Base-by-base conservation (phyloP, 2,329 filamentous ascomycete genomes). In the Monilinia laxa region DNA sequence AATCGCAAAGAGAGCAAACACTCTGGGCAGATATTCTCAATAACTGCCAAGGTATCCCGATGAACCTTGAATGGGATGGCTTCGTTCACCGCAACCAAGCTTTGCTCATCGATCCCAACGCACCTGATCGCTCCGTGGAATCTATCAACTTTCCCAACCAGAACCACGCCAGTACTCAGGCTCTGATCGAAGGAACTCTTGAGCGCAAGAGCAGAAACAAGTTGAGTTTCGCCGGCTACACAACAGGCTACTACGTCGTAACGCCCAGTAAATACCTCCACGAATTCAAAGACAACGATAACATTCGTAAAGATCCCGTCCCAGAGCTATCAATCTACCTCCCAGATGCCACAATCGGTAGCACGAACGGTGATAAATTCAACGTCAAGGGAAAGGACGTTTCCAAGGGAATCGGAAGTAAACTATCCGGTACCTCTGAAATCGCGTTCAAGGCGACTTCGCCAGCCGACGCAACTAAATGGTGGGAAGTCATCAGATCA, bases 321-420 rank as follows among this genome's bases (percentile, higher is more conserved):
- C 94, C 95, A 0, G 94, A 99, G 77, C 82, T 95, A 52, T 95
- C 91, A 18, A 87, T 99, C 71, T 98, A 94, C 78, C 87, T 99
- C 0, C 93, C 95, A 14, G 95, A 99, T 73, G 96, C 94, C 73
- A 79, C 89, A 56, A 85, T 98, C 67, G 92, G 93, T 67, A 75
- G 80, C 0, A 85, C 85, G 16, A 87, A 83, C 71, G 93, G 90
- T 64, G 85, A 89, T 68, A 97, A 96, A 79, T 98, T 99, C 84
- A 92, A 87, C 75, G 84, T 99, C 78, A 97, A 97, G 82, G 95
- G 95, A 78, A 98, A 98, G 79, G 93, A 99, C 77, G 87, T 89
- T 66, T 90, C 89, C 74, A 90, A 91, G 76, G 90, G 90, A 70
- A 80, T 97, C 70, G 88, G 89, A 74, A 90, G 89, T 81, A 94